Conservation (phyloP, 495 filamentous ascomycete genomes). For the Clavariopsis aquatica region DNA sequence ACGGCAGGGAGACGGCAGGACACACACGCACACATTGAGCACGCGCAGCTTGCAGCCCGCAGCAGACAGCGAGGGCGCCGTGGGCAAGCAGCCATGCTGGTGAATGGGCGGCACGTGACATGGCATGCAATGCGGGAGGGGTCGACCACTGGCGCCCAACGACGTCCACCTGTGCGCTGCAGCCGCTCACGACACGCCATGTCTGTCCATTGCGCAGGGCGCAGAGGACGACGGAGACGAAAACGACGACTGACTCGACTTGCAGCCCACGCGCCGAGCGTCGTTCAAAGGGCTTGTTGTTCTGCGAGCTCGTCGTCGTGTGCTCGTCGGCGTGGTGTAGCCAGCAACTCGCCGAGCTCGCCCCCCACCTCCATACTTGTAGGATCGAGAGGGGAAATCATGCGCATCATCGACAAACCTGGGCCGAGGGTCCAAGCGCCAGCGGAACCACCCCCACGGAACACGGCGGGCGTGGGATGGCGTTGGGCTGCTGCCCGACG, state of each 20-base stretch:
- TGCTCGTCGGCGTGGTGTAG: not conserved
- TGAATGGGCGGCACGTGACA: slow-evolving; percentile 33
- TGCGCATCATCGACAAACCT: slow-evolving; percentile 28
- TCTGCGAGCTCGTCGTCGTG: not conserved
- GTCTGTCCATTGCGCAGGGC: not conserved
- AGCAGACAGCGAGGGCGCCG: not conserved
- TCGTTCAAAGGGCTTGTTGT: not conserved
- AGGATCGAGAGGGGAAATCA: slow-evolving; percentile 15
- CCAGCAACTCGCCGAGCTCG: not conserved
- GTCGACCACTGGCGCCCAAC: not conserved
- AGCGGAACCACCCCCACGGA: slow-evolving; percentile 27
- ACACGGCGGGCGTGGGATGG: not conserved
- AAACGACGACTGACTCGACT: no score
- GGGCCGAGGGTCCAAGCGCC: not conserved
- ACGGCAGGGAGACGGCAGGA: not conserved
- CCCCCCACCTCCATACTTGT: no score
- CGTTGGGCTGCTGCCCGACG: slow-evolving; percentile 1
- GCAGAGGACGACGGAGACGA: no score
- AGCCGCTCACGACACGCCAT: not conserved
- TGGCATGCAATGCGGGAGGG: slow-evolving; percentile 35
- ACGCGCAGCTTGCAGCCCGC: slow-evolving; percentile 11
- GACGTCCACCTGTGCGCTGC: not conserved
- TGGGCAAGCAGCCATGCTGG: slow-evolving; percentile 21
- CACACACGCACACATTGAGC: not conserved
- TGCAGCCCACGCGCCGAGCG: no score